A percentile compares a stretch with the other conserved stretches of the same genome.
These are phyloP conservation scores for Magnusiomyces paraingens DNA, from an alignment of 1,139 yeast species.

Conservation along the genomic window DNA sequence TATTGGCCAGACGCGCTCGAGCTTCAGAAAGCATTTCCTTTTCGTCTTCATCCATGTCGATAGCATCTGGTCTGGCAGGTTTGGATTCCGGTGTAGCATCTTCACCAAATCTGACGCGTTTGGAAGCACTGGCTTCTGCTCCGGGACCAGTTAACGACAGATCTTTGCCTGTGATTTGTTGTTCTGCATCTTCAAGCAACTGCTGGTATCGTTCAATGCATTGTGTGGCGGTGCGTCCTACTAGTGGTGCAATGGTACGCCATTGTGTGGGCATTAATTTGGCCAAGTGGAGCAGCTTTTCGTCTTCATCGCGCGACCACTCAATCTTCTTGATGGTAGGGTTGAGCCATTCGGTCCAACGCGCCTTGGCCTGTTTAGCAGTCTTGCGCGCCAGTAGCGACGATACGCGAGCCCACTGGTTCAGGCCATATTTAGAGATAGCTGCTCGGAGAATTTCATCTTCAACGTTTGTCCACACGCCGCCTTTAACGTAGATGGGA, in stretches of 20 bases:
- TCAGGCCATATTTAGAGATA: conserved; percentile 84
- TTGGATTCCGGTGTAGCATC: conserved; percentile 73
- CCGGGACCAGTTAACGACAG: conserved; percentile 49
- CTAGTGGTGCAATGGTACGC: conserved; percentile 75
- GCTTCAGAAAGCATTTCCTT: conserved; percentile 92
- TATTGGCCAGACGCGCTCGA: conserved; percentile 80
- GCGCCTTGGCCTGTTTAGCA: conserved; percentile 85
- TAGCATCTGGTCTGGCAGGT: conserved; percentile 77
- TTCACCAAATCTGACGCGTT: conserved; percentile 41
- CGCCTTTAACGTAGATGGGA: conserved; percentile 80
- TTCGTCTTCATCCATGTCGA: conserved; percentile 80
- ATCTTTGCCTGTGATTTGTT: conserved; percentile 24
- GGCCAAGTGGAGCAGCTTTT: conserved; percentile 58
- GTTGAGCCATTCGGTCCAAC: conserved; percentile 88
- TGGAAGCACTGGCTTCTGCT: conserved; percentile 39
- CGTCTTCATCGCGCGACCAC: conserved; percentile 79
- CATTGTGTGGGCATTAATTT: conserved; percentile 84
- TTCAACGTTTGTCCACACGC: conserved; percentile 86
- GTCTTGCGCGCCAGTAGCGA: conserved; percentile 79
- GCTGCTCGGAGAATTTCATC: conserved; percentile 90
- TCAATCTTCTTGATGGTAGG: conserved; percentile 58
- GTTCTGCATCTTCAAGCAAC: conserved; percentile 53
- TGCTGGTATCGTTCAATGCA: conserved; percentile 85
- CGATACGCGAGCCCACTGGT: conserved; percentile 92
- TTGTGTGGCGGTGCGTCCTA: conserved; percentile 82